phyloP scores from a whole-genome alignment of 2,329 filamentous ascomycete genomes.

The Rhinocladiella similis region DNA sequence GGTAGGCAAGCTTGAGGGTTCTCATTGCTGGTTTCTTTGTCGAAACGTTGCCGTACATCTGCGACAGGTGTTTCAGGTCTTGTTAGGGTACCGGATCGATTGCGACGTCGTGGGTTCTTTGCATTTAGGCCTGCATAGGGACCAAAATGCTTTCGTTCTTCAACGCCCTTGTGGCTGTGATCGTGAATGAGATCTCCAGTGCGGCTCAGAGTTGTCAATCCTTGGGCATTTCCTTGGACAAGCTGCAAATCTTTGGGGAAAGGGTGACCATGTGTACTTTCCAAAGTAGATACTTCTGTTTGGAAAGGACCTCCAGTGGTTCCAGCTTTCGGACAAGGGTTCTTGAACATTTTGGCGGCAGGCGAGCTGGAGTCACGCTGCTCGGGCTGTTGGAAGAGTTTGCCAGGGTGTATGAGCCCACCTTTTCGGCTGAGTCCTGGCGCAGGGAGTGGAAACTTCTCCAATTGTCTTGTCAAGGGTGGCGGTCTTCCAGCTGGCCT shows the following conservation, averaged over 20 bases:
- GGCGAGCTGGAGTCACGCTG: not conserved
- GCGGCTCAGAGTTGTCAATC: not conserved
- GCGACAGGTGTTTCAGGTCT: conserved; percentile 21
- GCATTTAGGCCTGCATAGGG: not conserved
- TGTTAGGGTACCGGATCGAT: conserved; percentile 14
- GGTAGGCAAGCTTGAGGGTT: conserved; percentile 5
- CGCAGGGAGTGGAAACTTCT: conserved; percentile 21
- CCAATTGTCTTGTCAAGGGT: conserved; percentile 24
- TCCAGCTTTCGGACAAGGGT: conserved; percentile 10
- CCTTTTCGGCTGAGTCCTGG: conserved; percentile 9
- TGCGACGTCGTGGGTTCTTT: not conserved
- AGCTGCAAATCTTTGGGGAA: not conserved
- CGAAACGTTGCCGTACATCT: conserved; percentile 18
- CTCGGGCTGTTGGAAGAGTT: conserved; percentile 23
- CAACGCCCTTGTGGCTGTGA: not conserved
- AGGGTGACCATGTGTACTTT: not conserved
- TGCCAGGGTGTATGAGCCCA: conserved; percentile 20
- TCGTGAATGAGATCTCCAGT: not conserved
- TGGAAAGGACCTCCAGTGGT: not conserved
- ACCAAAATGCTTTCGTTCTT: not conserved
- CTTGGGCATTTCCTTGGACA: not conserved
- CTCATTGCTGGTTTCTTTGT: conserved; percentile 2
- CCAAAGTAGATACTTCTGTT: not conserved
- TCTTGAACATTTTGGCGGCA: conserved; percentile 7
- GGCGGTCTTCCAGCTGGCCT: conserved; percentile 26